A percentile compares a stretch with the other conserved stretches of the same genome.
These are phyloP conservation scores for Drosera capensis DNA, from an alignment of 148 eudicot genomes.

Conservation along the genomic window DNA sequence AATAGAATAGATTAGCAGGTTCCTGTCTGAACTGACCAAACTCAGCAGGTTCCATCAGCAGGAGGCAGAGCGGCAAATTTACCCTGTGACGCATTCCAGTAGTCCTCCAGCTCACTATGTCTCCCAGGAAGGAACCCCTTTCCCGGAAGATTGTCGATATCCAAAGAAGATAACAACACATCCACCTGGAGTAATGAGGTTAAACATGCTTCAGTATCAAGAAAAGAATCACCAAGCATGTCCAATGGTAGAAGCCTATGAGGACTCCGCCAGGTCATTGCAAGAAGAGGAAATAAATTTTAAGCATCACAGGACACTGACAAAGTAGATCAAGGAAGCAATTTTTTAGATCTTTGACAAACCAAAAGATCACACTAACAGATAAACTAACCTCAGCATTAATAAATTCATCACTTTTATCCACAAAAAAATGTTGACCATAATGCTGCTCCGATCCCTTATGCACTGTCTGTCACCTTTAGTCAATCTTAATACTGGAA, in stretches of 20 bases:
- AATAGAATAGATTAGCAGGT: constrained; percentile 37
- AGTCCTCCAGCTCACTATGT: constrained; percentile 66
- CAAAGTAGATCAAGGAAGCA: too few relatives aligned
- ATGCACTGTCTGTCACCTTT: constrained; percentile 88
- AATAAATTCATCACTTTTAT: constrained; percentile 79
- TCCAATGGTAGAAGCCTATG: constrained; percentile 1
- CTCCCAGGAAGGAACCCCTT: constrained; percentile 69
- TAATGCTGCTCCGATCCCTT: constrained; percentile 85
- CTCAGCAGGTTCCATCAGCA: constrained; percentile 63
- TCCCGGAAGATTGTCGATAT: constrained; percentile 60
- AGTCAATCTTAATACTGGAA: constrained; percentile 81
- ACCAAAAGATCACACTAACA: too few relatives aligned
- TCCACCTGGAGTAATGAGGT: constrained; percentile 39
- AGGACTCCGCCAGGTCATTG: too few relatives aligned
- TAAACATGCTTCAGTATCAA: neutral
- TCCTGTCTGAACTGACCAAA: constrained; percentile 29
- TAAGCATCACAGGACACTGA: too few relatives aligned
- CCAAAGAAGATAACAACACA: constrained; percentile 71
- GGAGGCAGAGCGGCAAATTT: constrained; percentile 40
- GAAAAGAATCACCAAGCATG: constrained; percentile 2
- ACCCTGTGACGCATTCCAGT: constrained; percentile 87
- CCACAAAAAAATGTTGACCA: constrained; percentile 89
- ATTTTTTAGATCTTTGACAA: too few relatives aligned
- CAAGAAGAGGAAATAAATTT: too few relatives aligned
- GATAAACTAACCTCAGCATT: constrained; percentile 55